Conservation (phyloP, 2,329 filamentous ascomycete genomes). For the Trichoderma atrobrunneum region DNA sequence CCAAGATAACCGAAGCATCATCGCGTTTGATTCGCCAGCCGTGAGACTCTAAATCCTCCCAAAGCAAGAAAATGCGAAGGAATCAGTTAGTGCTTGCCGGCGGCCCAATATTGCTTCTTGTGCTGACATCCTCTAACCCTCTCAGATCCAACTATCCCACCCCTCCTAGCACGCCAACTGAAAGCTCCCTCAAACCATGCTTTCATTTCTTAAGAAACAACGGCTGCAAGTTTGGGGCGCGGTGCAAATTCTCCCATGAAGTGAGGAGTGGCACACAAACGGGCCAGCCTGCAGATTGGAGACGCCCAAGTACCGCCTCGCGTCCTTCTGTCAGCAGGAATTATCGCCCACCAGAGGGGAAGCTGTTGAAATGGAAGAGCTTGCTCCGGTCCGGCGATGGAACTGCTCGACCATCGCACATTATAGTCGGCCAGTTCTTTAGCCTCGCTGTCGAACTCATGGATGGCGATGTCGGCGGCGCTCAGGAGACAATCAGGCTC, state of each 20-base stretch:
- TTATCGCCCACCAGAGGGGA: slow-evolving; percentile 18
- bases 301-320: not conserved
- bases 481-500: slow-evolving; percentile 24
- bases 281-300: not conserved
- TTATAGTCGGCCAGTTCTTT: slow-evolving; percentile 21
- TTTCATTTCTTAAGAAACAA: slow-evolving; percentile 5
- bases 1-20: not conserved
- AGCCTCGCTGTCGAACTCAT: slow-evolving; percentile 24
- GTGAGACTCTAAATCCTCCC: too few relatives aligned
- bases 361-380: slow-evolving; percentile 23
- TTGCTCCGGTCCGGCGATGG: slow-evolving; percentile 10
- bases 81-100: not conserved
- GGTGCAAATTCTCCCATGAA: slow-evolving; percentile 20
- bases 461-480: slow-evolving; percentile 23
- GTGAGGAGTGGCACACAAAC: not conserved
- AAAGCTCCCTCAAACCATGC: slow-evolving; percentile 1
- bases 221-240: slow-evolving; percentile 20
- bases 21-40: not conserved
- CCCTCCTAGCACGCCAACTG: not conserved
- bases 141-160: not conserved
- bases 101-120: not conserved
- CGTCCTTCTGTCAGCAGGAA: not conserved
- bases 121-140: not conserved
- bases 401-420: not conserved
- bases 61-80: not conserved